phyloP scores from a whole-genome alignment of 2,329 filamentous ascomycete species.

The Fusarium sambucinum region DNA sequence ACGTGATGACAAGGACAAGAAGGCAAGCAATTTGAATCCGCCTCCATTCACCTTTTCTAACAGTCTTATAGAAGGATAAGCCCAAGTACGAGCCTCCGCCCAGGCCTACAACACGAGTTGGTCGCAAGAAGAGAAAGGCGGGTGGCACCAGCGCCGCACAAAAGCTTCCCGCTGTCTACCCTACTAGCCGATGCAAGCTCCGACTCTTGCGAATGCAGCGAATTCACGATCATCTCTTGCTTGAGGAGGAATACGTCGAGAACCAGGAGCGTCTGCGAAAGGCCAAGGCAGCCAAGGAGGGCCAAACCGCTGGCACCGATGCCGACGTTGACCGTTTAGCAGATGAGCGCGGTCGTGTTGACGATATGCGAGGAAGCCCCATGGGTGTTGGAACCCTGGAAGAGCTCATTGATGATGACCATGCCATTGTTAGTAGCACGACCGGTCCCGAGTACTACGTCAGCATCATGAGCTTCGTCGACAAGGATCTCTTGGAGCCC shows the following conservation, averaged over 20 bases:
- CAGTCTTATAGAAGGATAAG: slow-evolving; percentile 86
- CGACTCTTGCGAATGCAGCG: slow-evolving; percentile 97
- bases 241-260: slow-evolving; percentile 99
- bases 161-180: slow-evolving; percentile 93
- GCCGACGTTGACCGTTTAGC: slow-evolving; percentile 84
- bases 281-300: slow-evolving; percentile 84
- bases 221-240: slow-evolving; percentile 94
- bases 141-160: slow-evolving; percentile 93
- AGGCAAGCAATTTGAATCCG: slow-evolving; percentile 66
- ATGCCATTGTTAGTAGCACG: slow-evolving; percentile 97
- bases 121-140: slow-evolving; percentile 97
- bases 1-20: slow-evolving; percentile 92
- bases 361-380: slow-evolving; percentile 97
- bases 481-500: slow-evolving; percentile 97
- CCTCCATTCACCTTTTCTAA: slow-evolving; percentile 31
- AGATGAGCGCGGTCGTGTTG: slow-evolving; percentile 92
- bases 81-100: slow-evolving; percentile 99
- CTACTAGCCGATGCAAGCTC: slow-evolving; percentile 97
- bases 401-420: slow-evolving; percentile 99
- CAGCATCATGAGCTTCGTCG: slow-evolving; percentile 99
- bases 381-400: slow-evolving; percentile 99
- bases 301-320: slow-evolving; percentile 76
- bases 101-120: slow-evolving; percentile 94
- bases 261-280: slow-evolving; percentile 97
- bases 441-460: slow-evolving; percentile 99